phyloP scores from a whole-genome alignment of 768 basidiomycete genomes.

The Mycena alexandri region DNA sequence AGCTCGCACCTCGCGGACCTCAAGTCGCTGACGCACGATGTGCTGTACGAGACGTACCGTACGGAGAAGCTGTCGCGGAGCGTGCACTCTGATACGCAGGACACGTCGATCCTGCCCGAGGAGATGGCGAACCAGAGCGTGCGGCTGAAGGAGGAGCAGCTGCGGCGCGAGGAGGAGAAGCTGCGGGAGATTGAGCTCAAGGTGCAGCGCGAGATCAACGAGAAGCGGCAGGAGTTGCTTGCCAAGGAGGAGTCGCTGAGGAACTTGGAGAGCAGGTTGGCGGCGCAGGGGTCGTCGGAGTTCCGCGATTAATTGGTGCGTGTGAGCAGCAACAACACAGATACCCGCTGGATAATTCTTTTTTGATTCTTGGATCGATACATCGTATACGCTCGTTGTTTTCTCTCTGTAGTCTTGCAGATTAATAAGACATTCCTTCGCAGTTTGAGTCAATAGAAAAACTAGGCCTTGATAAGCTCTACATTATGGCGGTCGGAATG shows the following conservation, averaged over 20 bases:
- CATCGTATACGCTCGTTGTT: constrained; percentile 42
- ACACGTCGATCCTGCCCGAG: constrained; percentile 93
- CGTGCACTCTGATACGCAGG: constrained; percentile 85
- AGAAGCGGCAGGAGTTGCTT: constrained; percentile 95
- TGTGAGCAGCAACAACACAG: background rate
- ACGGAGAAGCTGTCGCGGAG: constrained; percentile 96
- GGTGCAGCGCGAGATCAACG: constrained; percentile 97
- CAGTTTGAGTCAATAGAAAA: too few species aligned
- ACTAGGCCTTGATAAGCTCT: too few species aligned
- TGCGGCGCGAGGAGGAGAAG: constrained; percentile 97
- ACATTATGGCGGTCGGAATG: background rate
- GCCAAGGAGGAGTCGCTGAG: constrained; percentile 66
- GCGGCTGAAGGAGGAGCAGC: constrained; percentile 98
- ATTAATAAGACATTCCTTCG: constrained; percentile 6
- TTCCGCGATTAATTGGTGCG: constrained; percentile 67
- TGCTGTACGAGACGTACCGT: constrained; percentile 96
- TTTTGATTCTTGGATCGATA: constrained; percentile 26
- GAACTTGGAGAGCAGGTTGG: constrained; percentile 91
- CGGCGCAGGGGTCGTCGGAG: constrained; percentile 87
- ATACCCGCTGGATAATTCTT: constrained; percentile 34
- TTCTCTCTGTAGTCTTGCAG: constrained; percentile 32
- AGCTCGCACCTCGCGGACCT: constrained; percentile 96
- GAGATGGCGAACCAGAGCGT: constrained; percentile 97
- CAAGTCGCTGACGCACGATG: constrained; percentile 94
- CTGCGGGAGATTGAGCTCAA: constrained; percentile 98